These are phyloP conservation scores for Scedosporium aurantiacum DNA, from an alignment of 2,329 filamentous ascomycete genomes.

Conservation along the genomic window DNA sequence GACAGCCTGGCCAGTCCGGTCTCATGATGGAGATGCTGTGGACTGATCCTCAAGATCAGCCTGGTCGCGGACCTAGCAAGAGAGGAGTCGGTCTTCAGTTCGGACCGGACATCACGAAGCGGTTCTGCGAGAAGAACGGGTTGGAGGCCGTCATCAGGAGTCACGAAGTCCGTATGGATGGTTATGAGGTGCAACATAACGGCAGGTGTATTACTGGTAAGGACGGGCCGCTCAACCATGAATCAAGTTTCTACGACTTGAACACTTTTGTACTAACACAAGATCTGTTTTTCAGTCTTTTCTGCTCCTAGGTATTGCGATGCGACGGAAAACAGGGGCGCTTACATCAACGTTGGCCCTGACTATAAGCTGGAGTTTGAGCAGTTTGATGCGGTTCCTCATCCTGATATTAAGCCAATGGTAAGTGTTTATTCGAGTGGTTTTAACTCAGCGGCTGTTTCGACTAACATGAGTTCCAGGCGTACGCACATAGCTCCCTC, in stretches of 20 bases:
- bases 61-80: conserved; percentile 88
- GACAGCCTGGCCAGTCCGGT: conserved; percentile 84
- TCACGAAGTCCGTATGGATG: conserved; percentile 97
- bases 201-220: conserved; percentile 86
- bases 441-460: background rate
- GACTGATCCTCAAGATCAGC: conserved; percentile 85
- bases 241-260: background rate
- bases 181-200: conserved; percentile 97
- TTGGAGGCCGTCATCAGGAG: conserved; percentile 92
- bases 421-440: conserved; percentile 26
- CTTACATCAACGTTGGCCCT: conserved; percentile 91
- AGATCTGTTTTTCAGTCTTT: conserved; percentile 52
- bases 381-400: conserved; percentile 92
- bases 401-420: conserved; percentile 93
- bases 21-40: conserved; percentile 99
- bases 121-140: conserved; percentile 92
- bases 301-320: conserved; percentile 97
- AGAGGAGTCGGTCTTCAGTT: conserved; percentile 94
- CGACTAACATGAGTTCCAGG: conserved; percentile 31
- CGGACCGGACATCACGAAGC: conserved; percentile 89
- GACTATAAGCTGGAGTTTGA: conserved; percentile 87
- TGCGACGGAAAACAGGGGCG: conserved; percentile 93
- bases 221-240: background rate
- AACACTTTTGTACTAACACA: background rate
- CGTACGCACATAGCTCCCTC: conserved; percentile 75